A percentile compares a stretch with the other conserved stretches of the same genome.
phyloP scores from a whole-genome alignment of 805 yeast species.

The Starmerella geochares region DNA sequence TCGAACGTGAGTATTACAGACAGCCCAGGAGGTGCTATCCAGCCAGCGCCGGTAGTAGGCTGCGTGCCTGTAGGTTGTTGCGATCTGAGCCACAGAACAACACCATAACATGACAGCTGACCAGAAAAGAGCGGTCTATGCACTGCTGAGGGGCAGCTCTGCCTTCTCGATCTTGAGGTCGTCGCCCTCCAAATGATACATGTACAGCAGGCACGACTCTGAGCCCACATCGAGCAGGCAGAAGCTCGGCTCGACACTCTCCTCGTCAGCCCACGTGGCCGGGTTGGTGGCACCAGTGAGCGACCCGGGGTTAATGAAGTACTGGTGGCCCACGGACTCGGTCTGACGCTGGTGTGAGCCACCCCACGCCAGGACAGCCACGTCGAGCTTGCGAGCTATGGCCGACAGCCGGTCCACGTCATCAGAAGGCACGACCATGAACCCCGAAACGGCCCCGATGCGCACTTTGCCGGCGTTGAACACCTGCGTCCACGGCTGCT shows the following conservation, averaged over 20 bases:
- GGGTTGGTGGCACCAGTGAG: constrained; percentile 83
- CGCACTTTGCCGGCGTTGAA: constrained; percentile 60
- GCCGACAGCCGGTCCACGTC: constrained; percentile 78
- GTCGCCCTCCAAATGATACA: constrained; percentile 68
- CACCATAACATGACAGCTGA: too few relatives aligned
- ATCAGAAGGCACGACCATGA: constrained; percentile 68
- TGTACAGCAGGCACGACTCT: constrained; percentile 63
- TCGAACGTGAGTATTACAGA: too few relatives aligned
- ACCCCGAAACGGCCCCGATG: constrained; percentile 79
- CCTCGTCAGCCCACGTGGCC: constrained; percentile 41
- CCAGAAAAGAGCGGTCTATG: background rate
- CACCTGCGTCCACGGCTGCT: constrained; percentile 52
- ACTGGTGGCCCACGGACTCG: constrained; percentile 80
- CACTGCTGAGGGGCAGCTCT: constrained; percentile 32
- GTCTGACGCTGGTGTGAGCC: constrained; percentile 91
- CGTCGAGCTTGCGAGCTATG: constrained; percentile 82
- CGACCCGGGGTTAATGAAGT: constrained; percentile 93
- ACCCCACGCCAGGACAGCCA: constrained; percentile 84
- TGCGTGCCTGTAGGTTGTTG: too few relatives aligned
- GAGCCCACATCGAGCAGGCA: constrained; percentile 83
- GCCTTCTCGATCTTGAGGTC: constrained; percentile 88
- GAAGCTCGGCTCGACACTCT: constrained; percentile 66
- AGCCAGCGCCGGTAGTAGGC: too few relatives aligned
- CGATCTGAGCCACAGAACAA: too few relatives aligned
- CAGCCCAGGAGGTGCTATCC: too few relatives aligned